Conservation (phyloP, 805 yeast species). For the Pichia paraexigua region DNA sequence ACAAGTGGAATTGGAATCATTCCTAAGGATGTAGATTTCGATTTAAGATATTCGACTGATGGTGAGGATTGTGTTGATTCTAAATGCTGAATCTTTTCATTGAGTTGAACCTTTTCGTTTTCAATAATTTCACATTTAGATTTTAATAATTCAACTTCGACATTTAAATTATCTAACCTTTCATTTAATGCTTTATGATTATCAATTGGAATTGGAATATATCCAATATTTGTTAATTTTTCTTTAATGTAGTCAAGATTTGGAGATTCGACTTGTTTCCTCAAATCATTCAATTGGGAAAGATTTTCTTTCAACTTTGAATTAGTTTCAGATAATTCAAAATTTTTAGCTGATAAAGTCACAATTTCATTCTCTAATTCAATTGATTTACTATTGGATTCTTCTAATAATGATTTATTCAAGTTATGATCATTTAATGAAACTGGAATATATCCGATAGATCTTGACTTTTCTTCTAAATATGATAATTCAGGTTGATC, state of each 20-base stretch:
- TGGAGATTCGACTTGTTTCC: conserved; percentile 7
- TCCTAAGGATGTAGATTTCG: conserved; percentile 13
- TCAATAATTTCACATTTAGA: conserved; percentile 2
- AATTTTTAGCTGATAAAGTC: background rate
- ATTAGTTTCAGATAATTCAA: conserved; percentile 3
- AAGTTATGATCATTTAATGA: conserved; percentile 8
- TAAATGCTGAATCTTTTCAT: conserved; percentile 5
- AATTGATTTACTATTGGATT: background rate
- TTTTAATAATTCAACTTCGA: background rate
- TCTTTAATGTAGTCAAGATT: conserved; percentile 18
- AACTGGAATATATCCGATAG: conserved; percentile 13
- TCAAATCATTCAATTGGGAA: background rate
- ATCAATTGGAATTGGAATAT: conserved; percentile 9
- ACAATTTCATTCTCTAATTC: conserved; percentile 1
- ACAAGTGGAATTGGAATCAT: conserved; percentile 15
- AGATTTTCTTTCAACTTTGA: background rate
- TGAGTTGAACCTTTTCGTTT: background rate
- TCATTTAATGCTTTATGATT: conserved; percentile 11
- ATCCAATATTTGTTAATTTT: conserved; percentile 9
- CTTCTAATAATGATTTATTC: background rate
- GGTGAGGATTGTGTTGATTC: conserved; percentile 15
- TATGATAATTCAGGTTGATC: conserved; percentile 19
- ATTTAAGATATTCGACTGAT: conserved; percentile 20
- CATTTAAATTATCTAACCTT: background rate
- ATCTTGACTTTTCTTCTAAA: conserved; percentile 13